Percentiles rank a stretch among this genome's conserved stretches.
Evolutionary conservation across 176 grass and related monocot genomes (phyloP).

Genomic region (Dendrocalamus sinicus): DNA sequence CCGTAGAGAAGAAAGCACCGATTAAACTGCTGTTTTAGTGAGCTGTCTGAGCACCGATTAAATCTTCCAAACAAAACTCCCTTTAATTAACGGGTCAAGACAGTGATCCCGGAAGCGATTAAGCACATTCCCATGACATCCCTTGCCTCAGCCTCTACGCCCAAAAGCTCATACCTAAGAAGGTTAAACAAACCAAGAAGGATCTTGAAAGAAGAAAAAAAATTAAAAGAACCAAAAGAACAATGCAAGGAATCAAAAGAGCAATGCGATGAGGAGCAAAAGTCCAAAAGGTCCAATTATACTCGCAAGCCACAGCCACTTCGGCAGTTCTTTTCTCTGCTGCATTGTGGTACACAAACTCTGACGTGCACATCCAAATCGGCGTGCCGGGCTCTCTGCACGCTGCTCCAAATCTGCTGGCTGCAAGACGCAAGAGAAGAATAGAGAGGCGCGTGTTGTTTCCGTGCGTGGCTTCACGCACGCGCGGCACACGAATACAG

Average conservation of each 20-base stretch:
- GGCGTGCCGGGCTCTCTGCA: background rate
- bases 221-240: background rate
- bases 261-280: background rate
- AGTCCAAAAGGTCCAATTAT: background rate
- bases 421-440: constrained; percentile 5
- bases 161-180: background rate
- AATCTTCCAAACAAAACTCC: constrained; percentile 49
- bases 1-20: background rate
- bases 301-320: background rate
- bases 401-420: background rate
- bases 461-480: background rate
- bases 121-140: background rate
- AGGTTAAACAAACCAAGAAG: background rate
- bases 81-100: background rate
- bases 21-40: background rate
- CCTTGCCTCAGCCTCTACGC: constrained; percentile 26
- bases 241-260: background rate
- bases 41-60: background rate
- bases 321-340: background rate
- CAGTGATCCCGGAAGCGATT: background rate
- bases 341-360: background rate
- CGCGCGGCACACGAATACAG: background rate
- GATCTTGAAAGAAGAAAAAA: background rate
- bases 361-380: background rate
- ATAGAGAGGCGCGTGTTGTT: background rate